Base-by-base conservation (phyloP, 805 yeast species). In the Candida insectalens region DNA sequence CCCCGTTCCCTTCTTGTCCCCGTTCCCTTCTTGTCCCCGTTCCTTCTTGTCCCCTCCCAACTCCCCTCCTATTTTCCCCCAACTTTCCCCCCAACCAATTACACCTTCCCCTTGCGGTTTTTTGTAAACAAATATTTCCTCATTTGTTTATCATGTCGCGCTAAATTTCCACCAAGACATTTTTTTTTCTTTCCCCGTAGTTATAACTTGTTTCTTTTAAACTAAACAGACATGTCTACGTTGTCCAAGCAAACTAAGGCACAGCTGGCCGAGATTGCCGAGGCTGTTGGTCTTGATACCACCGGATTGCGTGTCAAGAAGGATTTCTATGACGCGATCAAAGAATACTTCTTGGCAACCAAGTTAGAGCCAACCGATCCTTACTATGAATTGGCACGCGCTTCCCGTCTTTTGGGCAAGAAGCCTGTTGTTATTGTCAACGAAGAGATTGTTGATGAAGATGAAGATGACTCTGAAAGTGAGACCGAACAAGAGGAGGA, bases 391-490 rank as follows among this genome's bases (percentile, higher is more conserved):
- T 38, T 41, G n/a, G 55, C 50, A 6, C 39, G 37, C 13, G 36
- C 41, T 15, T 35, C 40, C 3, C 38, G 34, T 14, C 25, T 36
- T 7, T 6, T n/a, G 5, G 38, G 38, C 16, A 33, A 33, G 18
- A 48, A 45, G 6, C 20, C 29, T 16, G 34, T 25, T 14, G 37
- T 30, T 14, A 45, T 41, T 8, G 32, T 30, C 22, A 43, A 32
- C 12, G 39, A 25, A 10, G 37, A 22, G 19, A 44, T 35, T 44
- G 87, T 74, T 30, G 94, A 83, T 57, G 71, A 83, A 29, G 94
- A 82, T 52, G 83, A 81, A 40, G 67, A 76, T 37, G 89, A 89
- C 14, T 83, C 84, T 35, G 65, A 71, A 35, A 83, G 78, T n/a
- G 31, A 26, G 19, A 33, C 21, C 20, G 46, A 40, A 25, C 29